phyloP scores from a whole-genome alignment of 1,139 yeast genomes.

The Suhomyces maxii region DNA sequence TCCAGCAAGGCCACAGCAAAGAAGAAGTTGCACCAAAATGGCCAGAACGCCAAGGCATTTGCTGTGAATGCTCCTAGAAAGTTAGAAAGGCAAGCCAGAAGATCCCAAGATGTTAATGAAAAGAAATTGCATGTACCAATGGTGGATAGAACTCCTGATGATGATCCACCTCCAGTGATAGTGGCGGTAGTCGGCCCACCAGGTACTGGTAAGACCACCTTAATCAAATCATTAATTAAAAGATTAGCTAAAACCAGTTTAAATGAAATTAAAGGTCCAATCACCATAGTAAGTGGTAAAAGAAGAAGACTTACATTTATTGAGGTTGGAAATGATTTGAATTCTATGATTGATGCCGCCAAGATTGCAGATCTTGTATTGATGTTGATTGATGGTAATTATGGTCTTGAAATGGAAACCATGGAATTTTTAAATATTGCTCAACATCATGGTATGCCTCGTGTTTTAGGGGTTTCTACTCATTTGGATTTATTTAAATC shows the following conservation, averaged over 20 bases:
- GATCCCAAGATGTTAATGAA: slow-evolving; percentile 86
- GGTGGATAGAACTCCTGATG: slow-evolving; percentile 97
- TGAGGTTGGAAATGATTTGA: slow-evolving; percentile 89
- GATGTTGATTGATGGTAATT: slow-evolving; percentile 90
- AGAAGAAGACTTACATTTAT: slow-evolving; percentile 89
- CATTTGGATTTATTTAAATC: slow-evolving; percentile 93
- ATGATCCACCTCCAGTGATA: slow-evolving; percentile 94
- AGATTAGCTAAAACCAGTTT: slow-evolving; percentile 87
- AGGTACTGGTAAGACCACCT: slow-evolving; percentile 95
- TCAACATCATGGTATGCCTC: slow-evolving; percentile 98
- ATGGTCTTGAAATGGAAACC: slow-evolving; percentile 98
- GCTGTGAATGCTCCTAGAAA: slow-evolving; percentile 92
- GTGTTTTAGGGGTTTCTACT: slow-evolving; percentile 93
- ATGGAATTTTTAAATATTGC: slow-evolving; percentile 97
- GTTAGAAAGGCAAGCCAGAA: slow-evolving; percentile 77
- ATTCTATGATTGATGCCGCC: slow-evolving; percentile 95
- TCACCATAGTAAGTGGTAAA: slow-evolving; percentile 97
- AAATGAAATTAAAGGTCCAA: slow-evolving; percentile 89
- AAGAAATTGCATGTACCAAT: slow-evolving; percentile 91
- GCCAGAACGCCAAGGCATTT: slow-evolving; percentile 91
- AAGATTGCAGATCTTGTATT: slow-evolving; percentile 92
- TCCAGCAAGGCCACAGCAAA: slow-evolving; percentile 66
- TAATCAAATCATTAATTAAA: slow-evolving; percentile 85
- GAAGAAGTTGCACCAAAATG: slow-evolving; percentile 86
- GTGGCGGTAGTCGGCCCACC: slow-evolving; percentile 99